Evolutionary conservation across 2,329 filamentous ascomycete species (phyloP), one percentile per base, ranked within the genome.

Genomic region (Colletotrichum lupini): DNA sequence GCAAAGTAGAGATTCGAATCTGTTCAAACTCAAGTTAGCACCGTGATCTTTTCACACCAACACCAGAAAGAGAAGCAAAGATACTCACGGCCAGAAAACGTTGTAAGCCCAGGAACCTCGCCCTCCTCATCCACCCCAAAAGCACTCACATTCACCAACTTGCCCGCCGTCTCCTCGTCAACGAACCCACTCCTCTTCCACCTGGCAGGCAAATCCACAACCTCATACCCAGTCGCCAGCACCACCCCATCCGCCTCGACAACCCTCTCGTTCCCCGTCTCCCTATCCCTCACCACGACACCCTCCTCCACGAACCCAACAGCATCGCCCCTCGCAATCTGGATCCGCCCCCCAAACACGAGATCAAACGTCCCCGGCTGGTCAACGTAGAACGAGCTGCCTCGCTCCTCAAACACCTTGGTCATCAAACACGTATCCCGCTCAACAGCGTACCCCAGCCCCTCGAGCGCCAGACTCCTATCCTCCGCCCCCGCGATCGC

Each of bases 241-340:
- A 86, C 83, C 0, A 86, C 80, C n/a, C 83, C 78, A 67, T 86
- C 84, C 0, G 82, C 82, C 3, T 82, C 79, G 3, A 85, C 8
- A 4, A 73, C 59, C 35, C 35, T 60, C 60, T 73, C 71, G 32
- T n/a, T 19, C 24, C 71, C 71, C 2, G 59, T 61, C 4, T 49
- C 53, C 60, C 79, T 76, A 0, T 85, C 83, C 0, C 76, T 78
- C 5, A 81, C 75, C 0, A 76, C 57, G 0, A 80, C 19, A 1
- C 77, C 78, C 2, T 78, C 68, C 8, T 77, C 73, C 1, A 75
- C 75, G 53, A 86, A 82, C 0, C 76, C 75, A 42, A 77, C 74
- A 58, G 77, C 80, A n/a, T 76, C 73, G 49, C 76, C 75, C 11
- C 74, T 57, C 4, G 79, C 79, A 9, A 86, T 77, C 67, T 82